Evolutionary conservation across 371 early-diverging fungal species (phyloP).

Genomic region (Haplosporangium sp.): DNA sequence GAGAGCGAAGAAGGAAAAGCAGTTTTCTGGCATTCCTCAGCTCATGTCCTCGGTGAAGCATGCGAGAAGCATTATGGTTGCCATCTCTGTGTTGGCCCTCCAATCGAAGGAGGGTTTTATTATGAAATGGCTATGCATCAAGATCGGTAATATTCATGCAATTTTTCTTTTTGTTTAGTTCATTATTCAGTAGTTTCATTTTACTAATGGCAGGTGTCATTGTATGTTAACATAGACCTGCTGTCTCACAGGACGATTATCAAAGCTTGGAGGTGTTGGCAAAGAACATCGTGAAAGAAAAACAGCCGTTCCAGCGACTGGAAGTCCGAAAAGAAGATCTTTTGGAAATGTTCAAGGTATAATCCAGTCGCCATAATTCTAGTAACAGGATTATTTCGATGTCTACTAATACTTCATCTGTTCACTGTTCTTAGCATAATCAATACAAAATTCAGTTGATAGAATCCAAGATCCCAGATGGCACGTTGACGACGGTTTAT

Average conservation of each 20-base stretch:
- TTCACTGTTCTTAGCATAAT: constrained; percentile 73
- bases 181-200: too few relatives aligned
- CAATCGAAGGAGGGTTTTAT: constrained; percentile 98
- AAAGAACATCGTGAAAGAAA: constrained; percentile 91
- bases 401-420: background rate
- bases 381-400: too few relatives aligned
- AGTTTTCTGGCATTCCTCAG: constrained; percentile 99
- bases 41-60: constrained; percentile 99
- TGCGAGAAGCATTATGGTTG: constrained; percentile 96
- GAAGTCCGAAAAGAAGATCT: constrained; percentile 91
- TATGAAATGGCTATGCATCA: constrained; percentile 95
- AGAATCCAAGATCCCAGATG: constrained; percentile 92
- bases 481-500: constrained; percentile 96
- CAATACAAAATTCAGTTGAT: constrained; percentile 96
- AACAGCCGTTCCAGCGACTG: constrained; percentile 96
- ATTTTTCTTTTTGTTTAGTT: background rate
- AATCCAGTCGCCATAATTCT: too few relatives aligned
- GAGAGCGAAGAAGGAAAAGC: constrained; percentile 90
- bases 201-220: too few relatives aligned
- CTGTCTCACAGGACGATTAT: constrained; percentile 89
- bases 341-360: constrained; percentile 93
- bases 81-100: constrained; percentile 98
- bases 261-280: constrained; percentile 87
- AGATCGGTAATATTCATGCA: constrained; percentile 62
- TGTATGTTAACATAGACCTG: background rate